Evolutionary conservation across 805 yeast genomes (phyloP), one percentile per base, ranked within the genome.

Genomic region (Limtongia smithiae): DNA sequence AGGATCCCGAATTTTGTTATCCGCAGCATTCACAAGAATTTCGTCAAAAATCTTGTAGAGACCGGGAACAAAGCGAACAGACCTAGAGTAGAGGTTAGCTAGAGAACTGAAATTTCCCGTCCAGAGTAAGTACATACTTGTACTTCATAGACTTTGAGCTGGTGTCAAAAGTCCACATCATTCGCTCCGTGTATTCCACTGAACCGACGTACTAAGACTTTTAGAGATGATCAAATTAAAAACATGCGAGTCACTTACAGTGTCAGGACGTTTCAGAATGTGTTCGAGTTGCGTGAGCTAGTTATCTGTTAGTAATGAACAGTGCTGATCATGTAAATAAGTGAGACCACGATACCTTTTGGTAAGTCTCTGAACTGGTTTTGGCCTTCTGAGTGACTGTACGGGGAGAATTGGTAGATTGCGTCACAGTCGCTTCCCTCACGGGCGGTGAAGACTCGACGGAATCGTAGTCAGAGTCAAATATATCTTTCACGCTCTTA

Each of bases 1-100:
- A 1, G 96, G 88, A 65, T 93, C 99, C 60, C 97, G 80, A 53
- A 91, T 91, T 71, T 93, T 93, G 73, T 93, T 93, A 69, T 93
- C 99, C 12, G 99, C 99, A 4, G 99, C 97, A 67, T 93, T 93
- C 46, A 93, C 99, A 54, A 93, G 72, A 50, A 93, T 90, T 70
- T 93, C 99, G 68, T 93, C 99, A 65, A 93, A 93, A 48, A 93
- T 91, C 70, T 93, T 93, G 71, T 88, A 91, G 54, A 93, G 71
- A 41, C 97, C 99, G 2, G 99, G 99, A 9, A 93, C 97, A 57
- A 90, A 85, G 38, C 74, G 78, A 24, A 93, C 95, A 1, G 63
- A 65, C 54, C 71, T 77, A 55, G 74, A 78, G 20, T 21, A 2
- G n/a, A n/a, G n/a, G n/a, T n/a, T n/a, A n/a, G n/a, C n/a, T n/a